phyloP scores from a whole-genome alignment of 75 land plant species.

The Chamaecyparis obtusa region DNA sequence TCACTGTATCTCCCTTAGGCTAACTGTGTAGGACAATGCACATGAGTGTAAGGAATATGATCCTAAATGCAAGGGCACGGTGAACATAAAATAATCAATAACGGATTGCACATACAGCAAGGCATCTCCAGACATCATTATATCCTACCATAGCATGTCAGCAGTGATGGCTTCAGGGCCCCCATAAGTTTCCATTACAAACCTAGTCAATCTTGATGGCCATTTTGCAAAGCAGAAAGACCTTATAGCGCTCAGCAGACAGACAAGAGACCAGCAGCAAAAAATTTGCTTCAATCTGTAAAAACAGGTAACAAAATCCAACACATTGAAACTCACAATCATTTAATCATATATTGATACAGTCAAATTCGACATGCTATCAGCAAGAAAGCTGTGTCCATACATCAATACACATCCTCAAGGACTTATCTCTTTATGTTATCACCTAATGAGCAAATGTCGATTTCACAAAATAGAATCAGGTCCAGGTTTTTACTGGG shows the following conservation, averaged over 20 bases:
- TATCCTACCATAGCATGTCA: not conserved
- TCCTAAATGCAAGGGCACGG: not conserved
- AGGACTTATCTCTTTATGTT: not conserved
- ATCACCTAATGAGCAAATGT: not conserved
- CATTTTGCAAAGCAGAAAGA: not conserved
- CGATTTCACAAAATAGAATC: not conserved
- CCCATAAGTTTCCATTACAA: not conserved
- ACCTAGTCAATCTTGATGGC: not conserved
- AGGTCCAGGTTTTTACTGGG: not conserved
- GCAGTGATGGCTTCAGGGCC: not conserved
- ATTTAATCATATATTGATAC: not conserved
- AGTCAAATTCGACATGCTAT: not conserved
- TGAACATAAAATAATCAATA: not conserved
- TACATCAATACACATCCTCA: not conserved
- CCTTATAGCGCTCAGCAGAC: not conserved
- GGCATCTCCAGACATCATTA: not conserved
- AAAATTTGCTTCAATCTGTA: not conserved
- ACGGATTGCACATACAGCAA: not conserved
- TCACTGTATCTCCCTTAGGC: not conserved
- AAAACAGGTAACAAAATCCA: not conserved
- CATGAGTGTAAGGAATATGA: not conserved
- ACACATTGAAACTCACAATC: not conserved
- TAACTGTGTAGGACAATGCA: not conserved
- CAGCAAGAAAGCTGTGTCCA: not conserved
- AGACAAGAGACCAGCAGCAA: not conserved